Conservation (phyloP, 768 basidiomycete species). For the Termitomyces sp. region DNA sequence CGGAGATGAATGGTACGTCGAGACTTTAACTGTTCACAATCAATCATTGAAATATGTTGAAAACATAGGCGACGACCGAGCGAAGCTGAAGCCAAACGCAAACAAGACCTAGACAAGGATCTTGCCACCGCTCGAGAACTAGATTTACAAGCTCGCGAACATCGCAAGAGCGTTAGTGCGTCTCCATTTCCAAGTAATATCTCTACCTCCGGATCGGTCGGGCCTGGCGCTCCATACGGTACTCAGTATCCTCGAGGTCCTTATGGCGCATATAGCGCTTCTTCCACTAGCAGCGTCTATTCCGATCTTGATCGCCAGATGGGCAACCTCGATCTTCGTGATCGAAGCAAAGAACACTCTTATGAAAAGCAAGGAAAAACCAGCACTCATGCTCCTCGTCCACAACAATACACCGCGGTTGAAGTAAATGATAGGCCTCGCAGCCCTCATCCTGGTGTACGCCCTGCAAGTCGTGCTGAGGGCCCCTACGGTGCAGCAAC, state of each 20-base stretch:
- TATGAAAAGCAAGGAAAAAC: slow-evolving; percentile 28
- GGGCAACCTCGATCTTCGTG: slow-evolving; percentile 34
- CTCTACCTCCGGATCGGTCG: slow-evolving; percentile 19
- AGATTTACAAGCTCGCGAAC: slow-evolving; percentile 45
- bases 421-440: slow-evolving; percentile 34
- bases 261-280: slow-evolving; percentile 18
- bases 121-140: slow-evolving; percentile 52
- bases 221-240: slow-evolving; percentile 11
- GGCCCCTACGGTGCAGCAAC: slow-evolving; percentile 26
- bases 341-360: slow-evolving; percentile 26
- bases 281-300: slow-evolving; percentile 21
- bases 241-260: slow-evolving; percentile 23
- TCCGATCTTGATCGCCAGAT: slow-evolving; percentile 37
- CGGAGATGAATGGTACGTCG: slow-evolving; percentile 40
- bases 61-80: slow-evolving; percentile 30
- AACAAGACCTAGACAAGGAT: slow-evolving; percentile 55
- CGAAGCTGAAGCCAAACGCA: slow-evolving; percentile 36
- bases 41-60: not conserved
- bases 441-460: slow-evolving; percentile 33
- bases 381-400: slow-evolving; percentile 28
- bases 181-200: slow-evolving; percentile 22
- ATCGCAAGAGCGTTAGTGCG: slow-evolving; percentile 51
- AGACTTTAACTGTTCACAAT: not conserved
- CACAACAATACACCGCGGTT: slow-evolving; percentile 40
- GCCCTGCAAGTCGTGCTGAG: slow-evolving; percentile 17